These are phyloP conservation scores for Tephrocybe rancida DNA, from an alignment of 768 basidiomycete genomes.

Conservation along the genomic window DNA sequence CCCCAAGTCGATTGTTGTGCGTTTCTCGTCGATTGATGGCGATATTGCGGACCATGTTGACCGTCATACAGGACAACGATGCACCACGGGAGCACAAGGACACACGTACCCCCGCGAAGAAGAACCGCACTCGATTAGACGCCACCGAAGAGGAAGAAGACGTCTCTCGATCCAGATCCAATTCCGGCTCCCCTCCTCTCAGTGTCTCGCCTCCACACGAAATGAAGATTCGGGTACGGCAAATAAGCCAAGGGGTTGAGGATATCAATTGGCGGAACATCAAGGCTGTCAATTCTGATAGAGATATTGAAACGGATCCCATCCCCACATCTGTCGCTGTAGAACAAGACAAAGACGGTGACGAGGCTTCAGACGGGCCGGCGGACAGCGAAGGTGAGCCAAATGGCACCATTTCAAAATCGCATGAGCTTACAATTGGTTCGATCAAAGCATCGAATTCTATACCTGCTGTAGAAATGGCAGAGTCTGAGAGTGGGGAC, in stretches of 20 bases:
- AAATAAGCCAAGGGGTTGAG: slow-evolving; percentile 80
- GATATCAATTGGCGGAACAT: slow-evolving; percentile 72
- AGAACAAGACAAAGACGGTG: slow-evolving; percentile 9
- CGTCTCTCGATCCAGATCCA: slow-evolving; percentile 39
- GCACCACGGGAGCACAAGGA: slow-evolving; percentile 42
- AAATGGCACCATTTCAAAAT: background rate
- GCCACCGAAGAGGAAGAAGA: slow-evolving; percentile 69
- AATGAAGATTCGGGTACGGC: slow-evolving; percentile 70
- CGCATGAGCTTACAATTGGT: background rate
- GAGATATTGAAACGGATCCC: slow-evolving; percentile 25
- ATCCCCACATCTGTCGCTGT: slow-evolving; percentile 9
- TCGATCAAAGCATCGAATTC: slow-evolving; percentile 4
- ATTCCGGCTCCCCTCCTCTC: slow-evolving; percentile 45
- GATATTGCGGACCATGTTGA: background rate
- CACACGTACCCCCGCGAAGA: slow-evolving; percentile 69
- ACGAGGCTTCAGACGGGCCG: slow-evolving; percentile 3
- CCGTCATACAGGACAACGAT: slow-evolving; percentile 41
- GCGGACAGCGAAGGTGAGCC: slow-evolving; percentile 10
- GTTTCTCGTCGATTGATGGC: slow-evolving; percentile 20
- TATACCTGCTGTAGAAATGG: slow-evolving; percentile 10
- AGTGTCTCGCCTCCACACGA: slow-evolving; percentile 75
- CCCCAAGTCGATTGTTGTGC: slow-evolving; percentile 42
- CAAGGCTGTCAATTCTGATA: slow-evolving; percentile 33
- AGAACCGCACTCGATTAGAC: slow-evolving; percentile 67
- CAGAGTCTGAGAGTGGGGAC: slow-evolving; percentile 53